Evolutionary conservation across 768 basidiomycete species (phyloP), one percentile per base, ranked within the genome.

Genomic region (Amanita fuliginea): DNA sequence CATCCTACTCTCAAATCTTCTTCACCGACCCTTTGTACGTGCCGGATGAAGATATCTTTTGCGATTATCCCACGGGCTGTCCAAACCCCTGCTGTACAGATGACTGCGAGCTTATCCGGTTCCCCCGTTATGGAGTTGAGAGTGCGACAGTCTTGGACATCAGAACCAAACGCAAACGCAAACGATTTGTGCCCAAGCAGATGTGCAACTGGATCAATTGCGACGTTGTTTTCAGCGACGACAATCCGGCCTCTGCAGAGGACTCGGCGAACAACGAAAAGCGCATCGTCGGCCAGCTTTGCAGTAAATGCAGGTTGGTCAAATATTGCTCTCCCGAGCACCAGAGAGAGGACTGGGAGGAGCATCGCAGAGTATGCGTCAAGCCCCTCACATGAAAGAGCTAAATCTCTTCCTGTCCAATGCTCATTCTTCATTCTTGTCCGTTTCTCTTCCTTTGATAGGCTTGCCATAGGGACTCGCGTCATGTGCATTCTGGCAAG

Each of bases 141-240:
- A 70, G 67, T 2, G 84, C 85, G 4, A 73, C 73, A 3, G 69
- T 86, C 36, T 70, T 87, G 32, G 71, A 80, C 36, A 71, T 84
- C 57, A 78, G 76, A 55, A 71, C 75, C n/a, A 76, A 77, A 43
- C 70, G 71, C 47, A 71, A 66, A 55, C 70, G 72, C 43, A 76
- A 68, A 56, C 71, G 70, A 45, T 63, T 81, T 9, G 76, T 72
- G 55, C 59, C 70, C 28, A 71, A 68, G 53, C 77, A 82, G 61
- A 85, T 87, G 82, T 87, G 85, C 64, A 87, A 87, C 57, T 87
- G 85, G 85, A 81, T 86, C 47, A 83, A 85, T 56, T 87, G 85
- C 58, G 69, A 76, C 53, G 69, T 78, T 30, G 71, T 70, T 52
- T 86, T 86, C 57, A 65, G 67, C 47, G 77, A 76, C 42, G 73